These are phyloP conservation scores for Stemphylium lycopersici DNA, from an alignment of 2,329 filamentous ascomycete species.

Conservation along the genomic window DNA sequence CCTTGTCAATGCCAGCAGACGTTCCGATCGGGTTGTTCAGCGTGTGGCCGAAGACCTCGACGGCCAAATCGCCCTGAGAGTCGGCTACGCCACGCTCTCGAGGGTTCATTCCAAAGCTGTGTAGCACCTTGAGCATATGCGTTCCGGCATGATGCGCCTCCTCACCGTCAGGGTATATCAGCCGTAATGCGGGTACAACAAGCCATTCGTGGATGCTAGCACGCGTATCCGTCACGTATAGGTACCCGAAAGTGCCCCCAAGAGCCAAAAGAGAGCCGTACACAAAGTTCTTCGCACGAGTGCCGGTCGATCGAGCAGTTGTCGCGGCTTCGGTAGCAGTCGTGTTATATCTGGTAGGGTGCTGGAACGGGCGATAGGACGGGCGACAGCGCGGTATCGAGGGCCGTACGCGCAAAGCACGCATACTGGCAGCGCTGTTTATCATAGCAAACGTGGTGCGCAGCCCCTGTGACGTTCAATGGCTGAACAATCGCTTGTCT, in stretches of 20 bases:
- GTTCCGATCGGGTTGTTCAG: slow-evolving; percentile 90
- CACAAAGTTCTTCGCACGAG: slow-evolving; percentile 57
- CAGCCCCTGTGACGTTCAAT: slow-evolving; percentile 28
- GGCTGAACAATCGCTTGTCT: slow-evolving; percentile 23
- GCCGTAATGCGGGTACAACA: slow-evolving; percentile 66
- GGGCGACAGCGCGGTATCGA: slow-evolving; percentile 24
- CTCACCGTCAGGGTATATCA: slow-evolving; percentile 76
- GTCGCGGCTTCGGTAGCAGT: slow-evolving; percentile 34
- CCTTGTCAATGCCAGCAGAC: slow-evolving; percentile 94
- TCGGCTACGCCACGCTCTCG: slow-evolving; percentile 75
- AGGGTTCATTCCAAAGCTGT: slow-evolving; percentile 77
- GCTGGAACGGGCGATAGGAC: slow-evolving; percentile 20
- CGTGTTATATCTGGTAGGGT: slow-evolving; percentile 33
- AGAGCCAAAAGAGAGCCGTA: slow-evolving; percentile 62
- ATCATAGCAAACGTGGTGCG: slow-evolving; percentile 29
- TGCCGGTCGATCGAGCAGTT: slow-evolving; percentile 49
- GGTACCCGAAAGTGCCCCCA: slow-evolving; percentile 53
- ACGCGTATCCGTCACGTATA: slow-evolving; percentile 61
- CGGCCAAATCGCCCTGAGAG: slow-evolving; percentile 59
- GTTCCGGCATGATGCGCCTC: slow-evolving; percentile 89
- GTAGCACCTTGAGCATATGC: slow-evolving; percentile 71
- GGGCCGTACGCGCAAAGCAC: slow-evolving; percentile 36
- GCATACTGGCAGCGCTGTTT: slow-evolving; percentile 35
- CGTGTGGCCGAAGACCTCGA: slow-evolving; percentile 76
- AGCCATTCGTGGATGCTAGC: slow-evolving; percentile 60